phyloP scores from a whole-genome alignment of 148 eudicot species.

The Vaccinium darrowii region DNA sequence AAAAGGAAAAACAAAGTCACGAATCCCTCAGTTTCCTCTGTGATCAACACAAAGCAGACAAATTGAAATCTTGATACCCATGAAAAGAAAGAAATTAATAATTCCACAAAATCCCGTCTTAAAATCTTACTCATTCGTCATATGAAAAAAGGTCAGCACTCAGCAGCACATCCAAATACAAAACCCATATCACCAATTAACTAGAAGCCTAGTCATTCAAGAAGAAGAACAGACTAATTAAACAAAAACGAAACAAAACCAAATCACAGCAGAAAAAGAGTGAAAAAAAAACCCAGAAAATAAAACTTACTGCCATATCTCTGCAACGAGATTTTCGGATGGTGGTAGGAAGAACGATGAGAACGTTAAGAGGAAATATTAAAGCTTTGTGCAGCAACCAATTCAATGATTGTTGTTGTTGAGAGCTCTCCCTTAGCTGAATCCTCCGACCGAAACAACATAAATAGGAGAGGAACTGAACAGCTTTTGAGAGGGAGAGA shows the following conservation, averaged over 20 bases:
- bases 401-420: not conserved
- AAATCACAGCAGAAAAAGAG: not conserved
- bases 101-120: not conserved
- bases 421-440: not conserved
- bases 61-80: not conserved
- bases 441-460: not conserved
- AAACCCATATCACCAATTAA: not conserved
- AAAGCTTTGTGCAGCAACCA: not conserved
- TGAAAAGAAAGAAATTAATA: not conserved
- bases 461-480: slow-evolving; percentile 10
- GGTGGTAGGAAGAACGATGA: not conserved
- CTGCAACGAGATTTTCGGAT: not conserved
- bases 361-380: not conserved
- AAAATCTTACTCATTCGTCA: not conserved
- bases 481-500: not conserved
- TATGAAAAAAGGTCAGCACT: too few relatives aligned
- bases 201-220: not conserved
- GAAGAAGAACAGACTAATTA: not conserved
- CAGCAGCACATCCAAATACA: not conserved
- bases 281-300: not conserved
- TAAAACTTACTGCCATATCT: slow-evolving; percentile 18
- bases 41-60: slow-evolving; percentile 4
- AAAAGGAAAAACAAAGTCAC: not conserved
- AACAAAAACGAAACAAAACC: not conserved
- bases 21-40: not conserved